Base-by-base conservation (phyloP, 1,284 basidiomycete genomes). In the Puccinia coronata region DNA sequence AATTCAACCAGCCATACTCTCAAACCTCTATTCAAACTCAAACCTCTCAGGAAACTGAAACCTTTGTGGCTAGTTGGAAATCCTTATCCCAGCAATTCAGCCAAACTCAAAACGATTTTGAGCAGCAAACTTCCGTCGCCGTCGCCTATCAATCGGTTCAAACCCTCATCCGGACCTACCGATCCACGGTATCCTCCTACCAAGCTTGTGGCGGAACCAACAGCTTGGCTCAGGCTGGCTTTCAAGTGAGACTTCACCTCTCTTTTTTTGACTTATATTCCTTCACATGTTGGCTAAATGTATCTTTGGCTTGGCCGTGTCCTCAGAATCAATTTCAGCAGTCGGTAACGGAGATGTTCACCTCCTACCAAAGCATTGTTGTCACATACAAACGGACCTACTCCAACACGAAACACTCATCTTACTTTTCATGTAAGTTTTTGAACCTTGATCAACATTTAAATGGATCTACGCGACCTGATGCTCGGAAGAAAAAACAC, bases 61-160 rank as follows among this genome's bases (percentile, higher is more conserved):
- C 43, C 1, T 47, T 47, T 8, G 43, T 47, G 1, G 12, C 43
- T 1, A 47, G 43, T 18, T 70, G 67, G 67, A n/a, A 70, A 18
- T 47, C 43, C n/a, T 18, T 70, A 25, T 70, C 67, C 31, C 43
- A 49, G 39, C 8, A 41, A 47, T 70, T 70, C 39, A 3, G 25
- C 31, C 67, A 70, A 51, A 49, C 43, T 20, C 43, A 70, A 51
- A 49, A 41, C 6, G 43, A 31, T 25, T 70, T 70, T 47, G 9
- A 47, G 41, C 67, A 70, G 43, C 67, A n/a, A 70, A 25, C 67
- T 0, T 43, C 41, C 31, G 49, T 49, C 2, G 51, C n/a, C 12
- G 67, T 70, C 20, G 67, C 67, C 16, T 49, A 36, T 43, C 25
- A 70, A 49, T 70, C 67, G 8, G 67, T 70, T 16, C 67, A 70